Percentiles rank a stretch among this genome's conserved stretches.
phyloP scores from a whole-genome alignment of 176 grass and related monocot genomes.

The Oryza meridionalis region DNA sequence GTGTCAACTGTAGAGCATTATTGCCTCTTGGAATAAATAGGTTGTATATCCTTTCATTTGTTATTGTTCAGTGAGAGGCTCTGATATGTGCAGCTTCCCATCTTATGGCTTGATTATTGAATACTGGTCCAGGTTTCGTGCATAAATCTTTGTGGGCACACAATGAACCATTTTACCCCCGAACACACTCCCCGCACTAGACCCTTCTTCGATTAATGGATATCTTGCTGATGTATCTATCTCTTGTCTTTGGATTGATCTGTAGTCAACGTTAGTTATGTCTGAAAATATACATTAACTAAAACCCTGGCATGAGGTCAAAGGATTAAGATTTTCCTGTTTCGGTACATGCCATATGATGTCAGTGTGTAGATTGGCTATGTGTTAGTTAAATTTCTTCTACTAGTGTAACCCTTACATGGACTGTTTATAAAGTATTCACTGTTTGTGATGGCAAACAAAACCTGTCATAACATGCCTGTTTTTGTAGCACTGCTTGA shows the following conservation, averaged over 20 bases:
- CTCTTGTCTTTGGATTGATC: neutral
- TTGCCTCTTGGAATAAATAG: conserved; percentile 22
- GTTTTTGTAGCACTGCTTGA: neutral
- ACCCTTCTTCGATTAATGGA: neutral
- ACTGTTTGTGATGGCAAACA: neutral
- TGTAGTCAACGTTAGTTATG: neutral
- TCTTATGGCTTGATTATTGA: neutral
- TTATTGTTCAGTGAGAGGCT: neutral
- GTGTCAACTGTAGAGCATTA: neutral
- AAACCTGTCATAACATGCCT: neutral
- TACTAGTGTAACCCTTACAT: neutral
- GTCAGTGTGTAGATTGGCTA: neutral
- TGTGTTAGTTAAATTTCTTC: conserved; percentile 13
- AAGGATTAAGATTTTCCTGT: neutral
- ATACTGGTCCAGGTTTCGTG: neutral
- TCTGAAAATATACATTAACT: neutral
- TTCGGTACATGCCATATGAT: neutral
- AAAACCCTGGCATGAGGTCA: neutral
- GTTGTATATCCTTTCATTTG: neutral
- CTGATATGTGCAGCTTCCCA: neutral
- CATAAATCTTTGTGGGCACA: neutral
- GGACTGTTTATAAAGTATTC: neutral
- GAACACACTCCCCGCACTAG: neutral
- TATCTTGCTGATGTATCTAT: neutral
- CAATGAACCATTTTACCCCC: neutral